These are phyloP conservation scores for Triangularia setosa DNA, from an alignment of 2,329 filamentous ascomycete genomes.

Conservation along the genomic window DNA sequence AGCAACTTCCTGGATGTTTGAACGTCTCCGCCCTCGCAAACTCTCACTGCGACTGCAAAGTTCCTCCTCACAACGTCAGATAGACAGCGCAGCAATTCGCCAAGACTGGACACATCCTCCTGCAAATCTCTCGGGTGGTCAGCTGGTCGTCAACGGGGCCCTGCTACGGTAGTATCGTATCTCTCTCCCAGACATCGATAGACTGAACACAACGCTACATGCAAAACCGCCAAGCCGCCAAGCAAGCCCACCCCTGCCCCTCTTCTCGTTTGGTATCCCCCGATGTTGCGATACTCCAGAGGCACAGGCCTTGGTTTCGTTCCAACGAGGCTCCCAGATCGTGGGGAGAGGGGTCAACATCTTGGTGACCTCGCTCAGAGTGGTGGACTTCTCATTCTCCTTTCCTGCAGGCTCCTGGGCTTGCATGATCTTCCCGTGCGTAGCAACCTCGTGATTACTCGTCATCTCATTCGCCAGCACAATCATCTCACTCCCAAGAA, in stretches of 20 bases:
- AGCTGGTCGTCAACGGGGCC: not conserved
- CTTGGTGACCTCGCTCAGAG: not conserved
- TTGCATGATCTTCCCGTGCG: conserved; percentile 8
- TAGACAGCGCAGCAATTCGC: not conserved
- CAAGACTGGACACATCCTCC: not conserved
- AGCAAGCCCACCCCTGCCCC: not conserved
- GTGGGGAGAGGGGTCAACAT: not conserved
- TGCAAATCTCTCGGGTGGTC: conserved; percentile 1
- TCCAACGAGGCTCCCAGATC: conserved; percentile 2
- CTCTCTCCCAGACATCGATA: not conserved
- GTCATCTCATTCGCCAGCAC: not conserved
- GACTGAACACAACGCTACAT: not conserved
- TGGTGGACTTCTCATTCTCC: not conserved
- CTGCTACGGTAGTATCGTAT: not conserved
- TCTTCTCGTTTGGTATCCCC: not conserved
- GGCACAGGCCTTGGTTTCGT: not conserved
- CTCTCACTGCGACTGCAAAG: not conserved
- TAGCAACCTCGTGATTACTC: not conserved
- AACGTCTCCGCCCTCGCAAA: not conserved
- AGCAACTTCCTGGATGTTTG: not conserved
- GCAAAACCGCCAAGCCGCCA: not conserved
- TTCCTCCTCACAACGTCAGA: not conserved
- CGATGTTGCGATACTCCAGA: not conserved
- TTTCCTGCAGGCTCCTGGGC: not conserved
- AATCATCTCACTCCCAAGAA: not conserved